A percentile compares a stretch with the other conserved stretches of the same genome.
These are phyloP conservation scores for Wickerhamiella occidentalis DNA, from an alignment of 805 yeast species.

Conservation along the genomic window DNA sequence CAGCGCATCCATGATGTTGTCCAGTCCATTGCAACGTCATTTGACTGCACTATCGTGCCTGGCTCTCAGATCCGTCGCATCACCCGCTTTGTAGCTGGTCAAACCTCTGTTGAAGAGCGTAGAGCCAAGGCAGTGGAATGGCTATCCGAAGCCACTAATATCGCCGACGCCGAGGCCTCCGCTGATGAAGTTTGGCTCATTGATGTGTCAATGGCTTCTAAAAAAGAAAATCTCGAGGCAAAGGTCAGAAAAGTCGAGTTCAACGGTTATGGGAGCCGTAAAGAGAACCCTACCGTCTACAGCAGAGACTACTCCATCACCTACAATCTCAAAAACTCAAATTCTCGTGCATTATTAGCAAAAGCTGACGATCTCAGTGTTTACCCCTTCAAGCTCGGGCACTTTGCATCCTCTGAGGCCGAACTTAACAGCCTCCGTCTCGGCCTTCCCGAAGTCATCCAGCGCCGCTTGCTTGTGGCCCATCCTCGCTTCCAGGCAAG, in stretches of 20 bases:
- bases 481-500: constrained; percentile 62
- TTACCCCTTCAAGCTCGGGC: constrained; percentile 79
- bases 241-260: constrained; percentile 23
- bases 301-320: constrained; percentile 78
- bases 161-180: constrained; percentile 49
- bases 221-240: constrained; percentile 30
- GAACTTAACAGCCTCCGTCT: constrained; percentile 54
- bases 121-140: constrained; percentile 76
- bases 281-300: constrained; percentile 41
- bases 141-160: constrained; percentile 21
- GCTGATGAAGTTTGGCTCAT: constrained; percentile 81
- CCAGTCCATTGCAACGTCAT: constrained; percentile 74
- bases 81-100: constrained; percentile 91
- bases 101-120: constrained; percentile 83
- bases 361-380: constrained; percentile 70
- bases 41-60: constrained; percentile 77
- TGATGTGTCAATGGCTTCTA: constrained; percentile 71
- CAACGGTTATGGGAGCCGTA: constrained; percentile 23
- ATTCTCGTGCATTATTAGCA: constrained; percentile 58
- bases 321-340: constrained; percentile 62
- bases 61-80: constrained; percentile 87
- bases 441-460: constrained; percentile 68
- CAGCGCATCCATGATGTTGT: constrained; percentile 58
- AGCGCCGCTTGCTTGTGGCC: constrained; percentile 64
- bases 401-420: constrained; percentile 43